A percentile compares a stretch with the other conserved stretches of the same genome.
phyloP scores from a whole-genome alignment of 2,329 filamentous ascomycete species.

The Alternaria atra region DNA sequence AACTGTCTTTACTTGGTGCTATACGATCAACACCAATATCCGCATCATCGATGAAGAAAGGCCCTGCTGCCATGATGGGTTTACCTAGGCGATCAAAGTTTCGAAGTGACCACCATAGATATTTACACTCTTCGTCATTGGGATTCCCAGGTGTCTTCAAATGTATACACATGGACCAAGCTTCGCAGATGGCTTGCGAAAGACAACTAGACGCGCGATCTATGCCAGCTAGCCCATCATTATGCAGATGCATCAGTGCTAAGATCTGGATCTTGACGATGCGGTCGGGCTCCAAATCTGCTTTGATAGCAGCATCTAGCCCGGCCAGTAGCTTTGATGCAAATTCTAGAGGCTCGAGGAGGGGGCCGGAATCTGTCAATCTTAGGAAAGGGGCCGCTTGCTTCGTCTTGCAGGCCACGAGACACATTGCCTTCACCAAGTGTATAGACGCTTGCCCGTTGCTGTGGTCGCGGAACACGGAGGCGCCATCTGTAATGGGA shows the following conservation, averaged over 20 bases:
- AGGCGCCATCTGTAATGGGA: not conserved
- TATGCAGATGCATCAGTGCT: constrained; percentile 12
- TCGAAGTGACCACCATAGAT: constrained; percentile 10
- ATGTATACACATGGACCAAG: constrained; percentile 12
- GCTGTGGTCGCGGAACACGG: constrained; percentile 3
- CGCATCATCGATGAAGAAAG: constrained; percentile 10
- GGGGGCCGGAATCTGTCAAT: not conserved
- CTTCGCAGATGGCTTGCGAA: constrained; percentile 9
- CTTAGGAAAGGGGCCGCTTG: constrained; percentile 5
- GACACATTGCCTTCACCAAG: constrained; percentile 5
- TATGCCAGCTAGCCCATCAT: constrained; percentile 2
- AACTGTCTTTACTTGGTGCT: not conserved
- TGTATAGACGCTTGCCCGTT: constrained; percentile 1
- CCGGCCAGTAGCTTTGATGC: constrained; percentile 8
- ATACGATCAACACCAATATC: constrained; percentile 5
- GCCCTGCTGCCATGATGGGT: constrained; percentile 7
- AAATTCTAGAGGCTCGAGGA: not conserved
- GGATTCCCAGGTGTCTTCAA: constrained; percentile 3
- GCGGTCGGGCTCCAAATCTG: constrained; percentile 7
- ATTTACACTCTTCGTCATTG: constrained; percentile 1
- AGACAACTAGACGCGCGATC: constrained; percentile 4
- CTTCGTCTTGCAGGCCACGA: constrained; percentile 6
- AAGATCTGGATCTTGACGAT: constrained; percentile 7
- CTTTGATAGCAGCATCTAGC: constrained; percentile 9
- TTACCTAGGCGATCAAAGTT: constrained; percentile 12